Evolutionary conservation across 768 basidiomycete species (phyloP).

Genomic region (Amanita thiersii): DNA sequence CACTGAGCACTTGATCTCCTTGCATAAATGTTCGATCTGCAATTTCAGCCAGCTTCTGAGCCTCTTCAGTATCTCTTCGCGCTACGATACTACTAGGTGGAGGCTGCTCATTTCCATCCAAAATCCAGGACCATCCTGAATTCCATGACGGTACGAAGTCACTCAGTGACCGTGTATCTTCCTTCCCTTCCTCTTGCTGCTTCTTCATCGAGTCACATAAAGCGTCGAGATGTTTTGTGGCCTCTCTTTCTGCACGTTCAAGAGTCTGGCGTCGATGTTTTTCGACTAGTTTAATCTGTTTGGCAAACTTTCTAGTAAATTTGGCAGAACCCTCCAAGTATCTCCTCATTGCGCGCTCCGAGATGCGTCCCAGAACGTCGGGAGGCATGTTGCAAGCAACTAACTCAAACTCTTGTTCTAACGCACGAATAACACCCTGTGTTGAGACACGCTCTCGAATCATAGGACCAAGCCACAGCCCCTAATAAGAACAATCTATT

Average conservation of each 20-base stretch:
- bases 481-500: slow-evolving; percentile 21
- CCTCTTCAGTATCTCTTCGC: slow-evolving; percentile 81
- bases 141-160: not conserved
- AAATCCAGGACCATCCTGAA: slow-evolving; percentile 75
- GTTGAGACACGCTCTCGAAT: slow-evolving; percentile 88
- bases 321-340: slow-evolving; percentile 55
- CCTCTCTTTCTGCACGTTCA: slow-evolving; percentile 57
- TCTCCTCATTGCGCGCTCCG: slow-evolving; percentile 69
- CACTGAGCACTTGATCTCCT: slow-evolving; percentile 49
- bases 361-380: slow-evolving; percentile 64
- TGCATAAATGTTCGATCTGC: slow-evolving; percentile 62
- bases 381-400: slow-evolving; percentile 55
- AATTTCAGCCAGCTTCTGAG: slow-evolving; percentile 59
- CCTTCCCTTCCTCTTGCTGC: slow-evolving; percentile 12
- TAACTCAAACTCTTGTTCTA: slow-evolving; percentile 68
- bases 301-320: slow-evolving; percentile 64
- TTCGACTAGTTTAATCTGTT: slow-evolving; percentile 49
- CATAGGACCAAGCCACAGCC: slow-evolving; percentile 50
- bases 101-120: slow-evolving; percentile 72
- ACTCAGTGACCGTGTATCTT: slow-evolving; percentile 11
- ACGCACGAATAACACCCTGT: slow-evolving; percentile 69
- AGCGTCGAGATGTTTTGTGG: slow-evolving; percentile 41
- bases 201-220: slow-evolving; percentile 32
- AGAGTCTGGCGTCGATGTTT: slow-evolving; percentile 59
- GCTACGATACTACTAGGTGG: slow-evolving; percentile 90